These are phyloP conservation scores for Nothomitra cinnamomea DNA, from an alignment of 2,329 filamentous ascomycete genomes.

Conservation along the genomic window DNA sequence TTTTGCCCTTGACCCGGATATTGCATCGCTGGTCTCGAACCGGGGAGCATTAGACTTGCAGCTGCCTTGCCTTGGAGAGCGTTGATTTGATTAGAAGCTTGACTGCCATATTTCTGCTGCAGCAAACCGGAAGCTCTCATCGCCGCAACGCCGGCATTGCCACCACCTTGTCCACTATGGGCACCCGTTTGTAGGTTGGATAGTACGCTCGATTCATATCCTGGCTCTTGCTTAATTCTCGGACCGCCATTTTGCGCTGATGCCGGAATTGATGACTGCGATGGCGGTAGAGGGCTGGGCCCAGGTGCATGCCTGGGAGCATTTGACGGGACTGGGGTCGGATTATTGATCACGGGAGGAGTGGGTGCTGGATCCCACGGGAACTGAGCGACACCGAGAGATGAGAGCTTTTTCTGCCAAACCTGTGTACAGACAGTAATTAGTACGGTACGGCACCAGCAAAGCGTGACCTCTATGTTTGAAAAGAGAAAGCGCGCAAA, in stretches of 20 bases:
- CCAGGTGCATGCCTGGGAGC: conserved; percentile 17
- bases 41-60: conserved; percentile 1
- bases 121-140: conserved; percentile 13
- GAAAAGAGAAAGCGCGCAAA: no score
- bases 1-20: conserved; percentile 16
- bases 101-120: conserved; percentile 13
- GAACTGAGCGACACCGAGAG: conserved; percentile 70
- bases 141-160: conserved; percentile 5
- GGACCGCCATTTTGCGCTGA: conserved; percentile 1
- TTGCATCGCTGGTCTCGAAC: conserved; percentile 3
- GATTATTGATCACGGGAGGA: conserved; percentile 22
- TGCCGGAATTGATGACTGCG: conserved; percentile 21
- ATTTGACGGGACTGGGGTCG: conserved; percentile 23
- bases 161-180: conserved; percentile 7
- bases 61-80: conserved; percentile 11
- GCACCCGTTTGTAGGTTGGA: background rate
- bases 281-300: conserved; percentile 14
- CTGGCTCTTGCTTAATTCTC: conserved; percentile 6
- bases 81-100: conserved; percentile 14
- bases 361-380: conserved; percentile 76
- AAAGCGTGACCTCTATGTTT: background rate
- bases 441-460: conserved; percentile 9
- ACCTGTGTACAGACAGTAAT: conserved; percentile 28
- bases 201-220: background rate
- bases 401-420: conserved; percentile 85